Evolutionary conservation across 164 flowering plant species (phyloP), one percentile per base, ranked within the genome.

Genomic region (Piper longum): DNA sequence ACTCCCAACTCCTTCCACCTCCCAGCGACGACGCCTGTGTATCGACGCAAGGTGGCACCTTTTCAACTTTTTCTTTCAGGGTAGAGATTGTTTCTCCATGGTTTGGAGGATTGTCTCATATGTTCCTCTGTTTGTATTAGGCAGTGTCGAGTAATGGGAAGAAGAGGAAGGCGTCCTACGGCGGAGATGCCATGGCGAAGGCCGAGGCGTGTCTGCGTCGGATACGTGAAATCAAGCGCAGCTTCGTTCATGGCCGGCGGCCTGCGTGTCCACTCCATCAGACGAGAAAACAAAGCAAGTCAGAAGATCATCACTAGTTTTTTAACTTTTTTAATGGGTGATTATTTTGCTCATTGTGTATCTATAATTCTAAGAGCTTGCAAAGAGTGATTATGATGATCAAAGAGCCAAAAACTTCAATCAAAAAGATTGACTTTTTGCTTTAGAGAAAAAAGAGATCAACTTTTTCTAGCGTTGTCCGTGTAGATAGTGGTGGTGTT

Each of bases 141-240:
- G 5, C 68, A 66, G 68, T 44, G n/a, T 66, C 68, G 40, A 58
- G 62, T 7, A 66, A 59, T 45, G 59, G 62, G 36, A 44, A 60
- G 64, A 67, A 56, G 58, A 62, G 59, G 60, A 18, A 57, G 39
- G 65, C 14, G 8, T 1, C 54, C 7, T 39, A 56, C 44, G 41
- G 70, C 43, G 11, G 70, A 62, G 41, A 26, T 57, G 65, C 56
- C 45, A 67, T 67, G 13, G 60, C 55, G 55, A 67, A 48, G 60
- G 70, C 70, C 4, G 60, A 62, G 17, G 70, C 54, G 18, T 67
- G 70, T 43, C 70, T 67, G n/a, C 61, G 61, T 41, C 62, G 56
- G 44, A 61, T 67, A 41, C 56, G 60, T 8, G 61, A 56, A 43
- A 45, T 62, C 18, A 67, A 67, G 43, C 56, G 62, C 42, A 55